phyloP scores from a whole-genome alignment of 1,139 yeast species.

The Suhomyces ambrosiae region DNA sequence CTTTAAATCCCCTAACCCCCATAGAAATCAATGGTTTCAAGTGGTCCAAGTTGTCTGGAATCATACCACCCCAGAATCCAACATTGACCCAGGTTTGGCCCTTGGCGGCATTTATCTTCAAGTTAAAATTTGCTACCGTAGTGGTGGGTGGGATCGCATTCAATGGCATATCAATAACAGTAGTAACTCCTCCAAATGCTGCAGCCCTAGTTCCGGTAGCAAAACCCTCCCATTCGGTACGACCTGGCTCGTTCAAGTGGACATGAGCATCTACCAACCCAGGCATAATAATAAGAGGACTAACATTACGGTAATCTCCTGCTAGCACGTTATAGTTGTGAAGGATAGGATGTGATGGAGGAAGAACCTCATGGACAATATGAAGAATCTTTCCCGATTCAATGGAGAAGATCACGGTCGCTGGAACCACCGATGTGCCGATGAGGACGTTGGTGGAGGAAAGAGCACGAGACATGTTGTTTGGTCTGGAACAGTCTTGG shows the following conservation, averaged over 20 bases:
- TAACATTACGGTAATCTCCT: conserved; percentile 51
- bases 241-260: conserved; percentile 90
- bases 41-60: conserved; percentile 73
- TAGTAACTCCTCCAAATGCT: conserved; percentile 93
- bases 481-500: no score
- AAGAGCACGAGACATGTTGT: conserved; percentile 63
- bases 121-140: conserved; percentile 70
- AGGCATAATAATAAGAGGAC: conserved; percentile 74
- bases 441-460: conserved; percentile 67
- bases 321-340: conserved; percentile 44
- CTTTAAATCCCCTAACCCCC: conserved; percentile 92
- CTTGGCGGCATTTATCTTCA: conserved; percentile 74
- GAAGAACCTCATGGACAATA: conserved; percentile 37
- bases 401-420: conserved; percentile 66
- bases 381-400: conserved; percentile 67
- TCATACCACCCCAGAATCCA: conserved; percentile 94
- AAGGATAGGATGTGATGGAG: conserved; percentile 40
- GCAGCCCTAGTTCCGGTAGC: conserved; percentile 92
- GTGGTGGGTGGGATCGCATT: conserved; percentile 97
- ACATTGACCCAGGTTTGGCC: conserved; percentile 91
- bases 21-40: conserved; percentile 73
- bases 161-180: conserved; percentile 94
- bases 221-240: conserved; percentile 96
- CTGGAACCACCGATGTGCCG: conserved; percentile 53
- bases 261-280: conserved; percentile 94